Base-by-base conservation (phyloP, 2,329 filamentous ascomycete species). In the Hypomyces perniciosus region DNA sequence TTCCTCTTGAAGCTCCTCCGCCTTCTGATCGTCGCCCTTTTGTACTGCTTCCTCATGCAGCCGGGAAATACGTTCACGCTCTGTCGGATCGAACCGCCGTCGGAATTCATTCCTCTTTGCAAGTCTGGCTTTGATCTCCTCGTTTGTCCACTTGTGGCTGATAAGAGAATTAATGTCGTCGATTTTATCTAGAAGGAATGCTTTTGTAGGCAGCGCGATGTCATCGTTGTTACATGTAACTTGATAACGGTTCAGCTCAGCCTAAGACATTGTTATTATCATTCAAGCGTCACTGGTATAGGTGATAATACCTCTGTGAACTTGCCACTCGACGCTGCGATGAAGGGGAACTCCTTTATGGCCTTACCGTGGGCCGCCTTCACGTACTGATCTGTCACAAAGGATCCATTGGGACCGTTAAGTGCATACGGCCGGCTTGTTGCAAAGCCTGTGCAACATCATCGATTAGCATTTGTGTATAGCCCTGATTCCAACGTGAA, bases 341-440 rank as follows among this genome's bases (percentile, higher is more conserved):
- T 85, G 68, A 97, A 96, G 4, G 91, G 90, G 71, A 90, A 96
- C 34, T 91, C 84, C 65, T 86, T 86, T 63, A 90, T 80, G 0
- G 87, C 79, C 61, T 91, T 90, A 42, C 93, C 93, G 64, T 95
- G 87, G 6, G 89, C 84, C 39, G 88, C 84, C 48, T 85, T 74
- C 31, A 88, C 82, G 64, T 97, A 96, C 65, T 91, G 86, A 54
- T 95, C 90, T 0, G 90, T 95, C 31, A 88, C 81, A 61, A 96
- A 87, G 4, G 77, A 76, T 56, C 90, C 86, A 35, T 89, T 88
- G 53, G 87, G 86, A 3, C 81, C 85, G 56, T 85, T 83, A 63
- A 97, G 83, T 2, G 88, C 86, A 68, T 97, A 99, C 1, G 90
- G 86, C 55, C 83, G 85, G 58, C 91, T 87, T 51, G 82, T 83